Conservation (phyloP, 257 asterid genomes). For the Penstemon eatonii region DNA sequence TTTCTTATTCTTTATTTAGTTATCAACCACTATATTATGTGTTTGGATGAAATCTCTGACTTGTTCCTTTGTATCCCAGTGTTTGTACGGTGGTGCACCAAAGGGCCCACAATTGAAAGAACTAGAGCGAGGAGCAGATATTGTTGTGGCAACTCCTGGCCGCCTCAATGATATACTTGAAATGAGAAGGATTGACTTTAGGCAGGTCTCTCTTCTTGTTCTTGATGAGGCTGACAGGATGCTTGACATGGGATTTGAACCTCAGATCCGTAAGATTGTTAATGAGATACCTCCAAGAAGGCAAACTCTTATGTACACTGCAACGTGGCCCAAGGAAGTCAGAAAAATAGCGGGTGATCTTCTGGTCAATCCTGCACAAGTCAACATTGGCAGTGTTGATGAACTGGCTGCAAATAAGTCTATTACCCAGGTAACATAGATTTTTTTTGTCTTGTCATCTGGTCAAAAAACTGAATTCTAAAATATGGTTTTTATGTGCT, state of each 20-base stretch:
- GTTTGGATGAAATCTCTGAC: conserved; percentile 20
- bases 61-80: conserved; percentile 48
- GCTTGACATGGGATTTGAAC: conserved; percentile 99
- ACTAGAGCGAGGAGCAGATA: conserved; percentile 87
- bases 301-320: conserved; percentile 99
- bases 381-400: conserved; percentile 90
- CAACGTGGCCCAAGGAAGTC: conserved; percentile 99
- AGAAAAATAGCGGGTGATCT: conserved; percentile 89
- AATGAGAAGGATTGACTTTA: conserved; percentile 85
- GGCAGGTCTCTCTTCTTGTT: conserved; percentile 90
- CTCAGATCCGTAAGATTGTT: conserved; percentile 95
- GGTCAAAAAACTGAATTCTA: conserved; percentile 15
- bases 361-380: conserved; percentile 83
- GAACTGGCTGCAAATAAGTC: conserved; percentile 94
- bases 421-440: conserved; percentile 72
- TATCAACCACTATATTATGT: not conserved
- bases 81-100: conserved; percentile 97
- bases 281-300: conserved; percentile 91
- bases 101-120: conserved; percentile 87
- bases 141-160: conserved; percentile 97
- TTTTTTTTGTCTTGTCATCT: not conserved
- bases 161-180: conserved; percentile 98
- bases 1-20: not conserved
- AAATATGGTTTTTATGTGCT: not conserved
- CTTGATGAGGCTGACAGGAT: conserved; percentile 99